Percentiles rank a stretch among this genome's conserved stretches.
Conservation (phyloP, 176 grass and related monocot species). For the Triticum turgidum region DNA sequence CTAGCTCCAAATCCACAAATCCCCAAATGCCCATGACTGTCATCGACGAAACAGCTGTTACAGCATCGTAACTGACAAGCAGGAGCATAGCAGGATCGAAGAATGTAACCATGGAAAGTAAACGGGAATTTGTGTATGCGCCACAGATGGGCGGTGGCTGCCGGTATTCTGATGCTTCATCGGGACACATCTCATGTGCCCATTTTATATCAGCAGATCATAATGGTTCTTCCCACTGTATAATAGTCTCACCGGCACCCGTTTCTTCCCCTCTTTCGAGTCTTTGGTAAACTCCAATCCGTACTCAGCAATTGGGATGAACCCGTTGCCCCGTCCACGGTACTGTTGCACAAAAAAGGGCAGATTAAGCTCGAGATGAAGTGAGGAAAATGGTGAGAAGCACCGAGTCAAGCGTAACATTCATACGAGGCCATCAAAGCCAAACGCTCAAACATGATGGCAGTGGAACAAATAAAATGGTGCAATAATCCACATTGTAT, state of each 20-base stretch:
- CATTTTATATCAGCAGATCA: conserved; percentile 73
- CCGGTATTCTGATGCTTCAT: background rate
- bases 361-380: background rate
- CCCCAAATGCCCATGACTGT: background rate
- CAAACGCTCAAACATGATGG: background rate
- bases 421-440: background rate
- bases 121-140: background rate
- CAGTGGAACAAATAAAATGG: background rate
- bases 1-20: background rate
- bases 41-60: background rate
- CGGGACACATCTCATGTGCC: background rate
- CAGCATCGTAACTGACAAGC: background rate
- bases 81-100: background rate
- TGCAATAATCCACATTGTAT: background rate
- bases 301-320: conserved; percentile 91
- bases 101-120: background rate
- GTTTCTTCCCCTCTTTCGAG: conserved; percentile 57
- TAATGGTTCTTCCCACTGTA: conserved; percentile 89
- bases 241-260: conserved; percentile 68
- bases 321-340: conserved; percentile 59
- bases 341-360: conserved; percentile 53
- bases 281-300: conserved; percentile 74
- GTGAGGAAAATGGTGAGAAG: background rate
- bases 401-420: background rate
- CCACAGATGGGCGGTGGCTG: background rate